A percentile compares a stretch with the other conserved stretches of the same genome.
phyloP scores from a whole-genome alignment of 2,329 filamentous ascomycete genomes.

The Xenoacremonium recifei region DNA sequence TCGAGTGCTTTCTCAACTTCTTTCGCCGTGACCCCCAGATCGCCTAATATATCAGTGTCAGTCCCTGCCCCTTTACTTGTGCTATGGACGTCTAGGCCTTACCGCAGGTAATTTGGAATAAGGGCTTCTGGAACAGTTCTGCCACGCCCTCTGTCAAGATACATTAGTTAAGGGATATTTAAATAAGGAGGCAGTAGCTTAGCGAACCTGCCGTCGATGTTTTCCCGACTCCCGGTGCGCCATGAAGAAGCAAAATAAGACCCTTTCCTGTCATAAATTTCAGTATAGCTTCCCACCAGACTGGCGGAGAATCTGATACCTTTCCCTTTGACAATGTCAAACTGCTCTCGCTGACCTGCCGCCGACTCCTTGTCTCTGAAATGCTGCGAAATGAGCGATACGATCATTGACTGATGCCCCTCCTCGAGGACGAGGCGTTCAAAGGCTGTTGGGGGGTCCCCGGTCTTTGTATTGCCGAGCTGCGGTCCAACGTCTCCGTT shows the following conservation, averaged over 20 bases:
- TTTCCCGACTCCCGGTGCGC: constrained; percentile 2
- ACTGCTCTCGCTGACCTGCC: constrained; percentile 12
- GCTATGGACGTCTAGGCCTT: background rate
- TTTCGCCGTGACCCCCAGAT: background rate
- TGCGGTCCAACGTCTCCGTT: background rate
- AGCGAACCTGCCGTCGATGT: constrained; percentile 2
- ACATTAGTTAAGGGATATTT: no score
- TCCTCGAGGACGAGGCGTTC: constrained; percentile 23
- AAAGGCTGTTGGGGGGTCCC: constrained; percentile 17
- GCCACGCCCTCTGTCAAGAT: constrained; percentile 10
- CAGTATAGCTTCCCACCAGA: no score
- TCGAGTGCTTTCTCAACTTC: constrained; percentile 5
- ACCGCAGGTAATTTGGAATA: constrained; percentile 12
- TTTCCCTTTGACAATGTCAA: constrained; percentile 32
- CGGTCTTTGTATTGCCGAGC: background rate
- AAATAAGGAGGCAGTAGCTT: no score
- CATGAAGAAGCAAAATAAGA: constrained; percentile 1
- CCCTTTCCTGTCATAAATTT: background rate
- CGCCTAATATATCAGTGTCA: background rate
- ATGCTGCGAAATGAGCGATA: constrained; percentile 30
- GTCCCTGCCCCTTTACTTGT: background rate
- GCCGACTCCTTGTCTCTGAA: constrained; percentile 25
- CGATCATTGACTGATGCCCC: constrained; percentile 27
- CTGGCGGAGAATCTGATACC: no score
- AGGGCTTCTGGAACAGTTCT: constrained; percentile 4